Conservation (phyloP, 805 yeast species). For the Candida silvatica region DNA sequence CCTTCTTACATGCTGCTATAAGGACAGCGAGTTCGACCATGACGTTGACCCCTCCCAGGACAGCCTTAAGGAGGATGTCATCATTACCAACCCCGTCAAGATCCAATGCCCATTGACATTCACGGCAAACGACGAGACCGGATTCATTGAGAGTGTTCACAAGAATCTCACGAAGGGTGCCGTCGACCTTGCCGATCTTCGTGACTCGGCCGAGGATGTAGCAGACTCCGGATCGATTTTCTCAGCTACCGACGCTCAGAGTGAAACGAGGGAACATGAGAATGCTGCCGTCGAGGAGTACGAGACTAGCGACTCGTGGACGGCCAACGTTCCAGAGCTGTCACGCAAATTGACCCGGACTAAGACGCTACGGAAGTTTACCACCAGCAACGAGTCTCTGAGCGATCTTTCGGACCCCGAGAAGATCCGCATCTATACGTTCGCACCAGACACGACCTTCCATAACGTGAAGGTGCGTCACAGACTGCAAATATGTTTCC, state of each 20-base stretch:
- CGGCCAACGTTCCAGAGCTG: conserved; percentile 17
- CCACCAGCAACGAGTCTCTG: background rate
- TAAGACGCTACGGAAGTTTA: background rate
- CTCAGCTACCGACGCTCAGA: conserved; percentile 7
- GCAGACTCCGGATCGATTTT: conserved; percentile 13
- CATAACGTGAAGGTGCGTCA: conserved; percentile 57
- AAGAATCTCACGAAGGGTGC: conserved; percentile 16
- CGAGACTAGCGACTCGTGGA: conserved; percentile 6
- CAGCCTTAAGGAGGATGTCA: conserved; percentile 16
- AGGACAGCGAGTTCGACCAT: conserved; percentile 17
- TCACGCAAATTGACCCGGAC: conserved; percentile 8
- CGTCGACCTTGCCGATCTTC: conserved; percentile 16
- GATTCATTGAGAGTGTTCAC: conserved; percentile 18
- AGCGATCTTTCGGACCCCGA: conserved; percentile 9
- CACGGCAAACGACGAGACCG: conserved; percentile 22
- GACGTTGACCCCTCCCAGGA: background rate
- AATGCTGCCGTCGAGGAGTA: conserved; percentile 1
- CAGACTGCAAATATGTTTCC: conserved; percentile 59
- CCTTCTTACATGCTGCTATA: conserved; percentile 47
- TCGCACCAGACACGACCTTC: conserved; percentile 59
- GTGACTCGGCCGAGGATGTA: conserved; percentile 9
- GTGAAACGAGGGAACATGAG: background rate
- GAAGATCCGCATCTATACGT: conserved; percentile 15
- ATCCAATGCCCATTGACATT: conserved; percentile 27
- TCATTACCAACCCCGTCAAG: conserved; percentile 29